These are phyloP conservation scores for Solanum hybrid DNA, from an alignment of 305 asterid genomes.

Conservation along the genomic window DNA sequence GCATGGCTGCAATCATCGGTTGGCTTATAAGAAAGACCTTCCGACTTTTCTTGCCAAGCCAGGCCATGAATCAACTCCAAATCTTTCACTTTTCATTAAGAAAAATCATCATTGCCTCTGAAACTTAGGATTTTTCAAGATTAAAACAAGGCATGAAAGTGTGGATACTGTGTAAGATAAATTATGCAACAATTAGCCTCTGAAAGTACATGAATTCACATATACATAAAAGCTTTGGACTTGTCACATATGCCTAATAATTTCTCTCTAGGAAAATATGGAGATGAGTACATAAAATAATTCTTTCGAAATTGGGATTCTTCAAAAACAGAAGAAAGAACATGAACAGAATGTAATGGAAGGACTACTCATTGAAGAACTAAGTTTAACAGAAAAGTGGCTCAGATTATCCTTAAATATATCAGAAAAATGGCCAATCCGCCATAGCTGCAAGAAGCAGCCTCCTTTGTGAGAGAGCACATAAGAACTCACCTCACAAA, in stretches of 20 bases:
- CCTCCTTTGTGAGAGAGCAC: neutral
- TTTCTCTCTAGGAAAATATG: neutral
- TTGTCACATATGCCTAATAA: neutral
- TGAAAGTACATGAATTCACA: neutral
- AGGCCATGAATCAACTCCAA: neutral
- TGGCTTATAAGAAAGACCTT: neutral
- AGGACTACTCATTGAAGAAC: neutral
- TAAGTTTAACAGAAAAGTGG: neutral
- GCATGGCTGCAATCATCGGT: neutral
- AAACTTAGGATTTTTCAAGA: neutral
- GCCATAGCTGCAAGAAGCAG: neutral
- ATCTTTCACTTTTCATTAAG: neutral
- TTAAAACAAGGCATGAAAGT: neutral
- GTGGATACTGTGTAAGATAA: neutral
- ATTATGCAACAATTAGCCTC: neutral
- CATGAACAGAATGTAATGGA: neutral
- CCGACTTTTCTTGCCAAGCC: neutral
- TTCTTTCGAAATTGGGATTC: neutral
- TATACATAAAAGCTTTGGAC: neutral
- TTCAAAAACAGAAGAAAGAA: neutral
- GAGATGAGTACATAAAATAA: neutral
- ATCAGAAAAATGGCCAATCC: neutral
- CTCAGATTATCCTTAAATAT: neutral
- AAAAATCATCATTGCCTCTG: neutral
- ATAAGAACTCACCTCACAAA: neutral